A percentile compares a stretch with the other conserved stretches of the same genome.
Conservation (phyloP, 176 grass and related monocot species). For the Musa beccarii region DNA sequence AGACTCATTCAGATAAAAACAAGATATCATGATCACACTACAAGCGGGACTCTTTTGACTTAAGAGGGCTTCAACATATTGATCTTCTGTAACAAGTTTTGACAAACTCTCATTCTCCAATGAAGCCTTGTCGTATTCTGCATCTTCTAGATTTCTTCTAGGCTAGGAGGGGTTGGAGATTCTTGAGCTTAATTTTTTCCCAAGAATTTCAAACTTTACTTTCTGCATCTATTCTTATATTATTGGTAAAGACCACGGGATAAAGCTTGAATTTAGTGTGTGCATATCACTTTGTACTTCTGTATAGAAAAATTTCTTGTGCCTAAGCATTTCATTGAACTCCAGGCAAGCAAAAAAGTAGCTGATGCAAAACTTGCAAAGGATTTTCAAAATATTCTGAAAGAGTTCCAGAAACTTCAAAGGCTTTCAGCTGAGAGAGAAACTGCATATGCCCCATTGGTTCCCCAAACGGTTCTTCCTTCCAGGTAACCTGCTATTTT, state of each 20-base stretch:
- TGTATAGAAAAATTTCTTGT: background rate
- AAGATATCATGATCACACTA: background rate
- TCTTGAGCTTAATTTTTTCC: no score
- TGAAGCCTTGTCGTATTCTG: no score
- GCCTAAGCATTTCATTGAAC: conserved; percentile 25
- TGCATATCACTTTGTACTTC: no score
- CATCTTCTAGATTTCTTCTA: no score
- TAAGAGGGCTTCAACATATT: no score
- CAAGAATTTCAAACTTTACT: no score
- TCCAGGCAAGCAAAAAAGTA: conserved; percentile 85
- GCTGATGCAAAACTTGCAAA: conserved; percentile 49
- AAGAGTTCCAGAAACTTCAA: conserved; percentile 42
- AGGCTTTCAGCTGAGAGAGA: conserved; percentile 28
- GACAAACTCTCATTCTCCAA: no score
- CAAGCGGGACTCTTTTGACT: background rate
- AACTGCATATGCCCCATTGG: conserved; percentile 82
- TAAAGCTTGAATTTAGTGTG: no score
- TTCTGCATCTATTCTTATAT: no score
- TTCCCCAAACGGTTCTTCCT: conserved; percentile 38
- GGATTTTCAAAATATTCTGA: conserved; percentile 45
- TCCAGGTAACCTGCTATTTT: conserved; percentile 38
- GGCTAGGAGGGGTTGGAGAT: no score
- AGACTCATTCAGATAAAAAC: background rate
- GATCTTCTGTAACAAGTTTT: no score
- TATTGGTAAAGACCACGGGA: no score